phyloP scores from a whole-genome alignment of 805 yeast species.

The Cyberlindnera mississippiensis region DNA sequence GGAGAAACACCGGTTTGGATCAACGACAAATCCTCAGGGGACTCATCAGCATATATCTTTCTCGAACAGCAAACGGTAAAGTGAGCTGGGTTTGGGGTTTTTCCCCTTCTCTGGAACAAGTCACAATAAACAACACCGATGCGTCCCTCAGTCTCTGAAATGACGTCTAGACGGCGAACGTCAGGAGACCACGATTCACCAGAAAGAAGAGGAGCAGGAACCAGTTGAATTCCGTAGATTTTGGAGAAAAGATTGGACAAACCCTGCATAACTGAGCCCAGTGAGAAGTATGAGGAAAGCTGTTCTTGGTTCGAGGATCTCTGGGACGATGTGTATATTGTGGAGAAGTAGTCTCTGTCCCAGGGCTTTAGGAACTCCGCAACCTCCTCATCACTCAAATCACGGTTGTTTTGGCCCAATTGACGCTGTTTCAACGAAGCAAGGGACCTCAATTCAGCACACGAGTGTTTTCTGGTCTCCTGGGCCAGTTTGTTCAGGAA shows the following conservation, averaged over 20 bases:
- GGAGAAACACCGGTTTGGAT: slow-evolving; percentile 35
- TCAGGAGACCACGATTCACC: slow-evolving; percentile 91
- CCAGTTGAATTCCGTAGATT: slow-evolving; percentile 74
- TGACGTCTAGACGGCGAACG: slow-evolving; percentile 77
- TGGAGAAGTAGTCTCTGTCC: slow-evolving; percentile 75
- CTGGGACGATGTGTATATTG: slow-evolving; percentile 30
- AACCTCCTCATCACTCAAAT: slow-evolving; percentile 36
- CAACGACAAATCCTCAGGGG: slow-evolving; percentile 33
- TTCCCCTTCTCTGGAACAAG: slow-evolving; percentile 71
- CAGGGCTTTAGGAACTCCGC: slow-evolving; percentile 66
- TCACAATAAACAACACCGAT: slow-evolving; percentile 88
- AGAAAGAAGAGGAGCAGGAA: slow-evolving; percentile 53
- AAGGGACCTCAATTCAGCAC: slow-evolving; percentile 51
- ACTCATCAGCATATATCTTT: slow-evolving; percentile 56
- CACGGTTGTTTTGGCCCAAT: slow-evolving; percentile 18
- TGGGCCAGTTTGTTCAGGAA: slow-evolving; percentile 60
- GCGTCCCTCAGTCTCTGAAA: slow-evolving; percentile 55
- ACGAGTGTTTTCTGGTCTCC: slow-evolving; percentile 49
- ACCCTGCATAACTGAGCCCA: slow-evolving; percentile 85
- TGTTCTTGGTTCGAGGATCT: slow-evolving; percentile 38
- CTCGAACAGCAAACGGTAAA: slow-evolving; percentile 95
- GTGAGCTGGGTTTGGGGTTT: slow-evolving; percentile 87
- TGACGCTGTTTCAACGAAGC: slow-evolving; percentile 36
- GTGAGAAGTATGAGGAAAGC: slow-evolving; percentile 70
- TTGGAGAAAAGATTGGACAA: slow-evolving; percentile 63